Evolutionary conservation across 108 stramenopile genomes (phyloP).

Genomic region (Pseudonitzschia multiseries): DNA sequence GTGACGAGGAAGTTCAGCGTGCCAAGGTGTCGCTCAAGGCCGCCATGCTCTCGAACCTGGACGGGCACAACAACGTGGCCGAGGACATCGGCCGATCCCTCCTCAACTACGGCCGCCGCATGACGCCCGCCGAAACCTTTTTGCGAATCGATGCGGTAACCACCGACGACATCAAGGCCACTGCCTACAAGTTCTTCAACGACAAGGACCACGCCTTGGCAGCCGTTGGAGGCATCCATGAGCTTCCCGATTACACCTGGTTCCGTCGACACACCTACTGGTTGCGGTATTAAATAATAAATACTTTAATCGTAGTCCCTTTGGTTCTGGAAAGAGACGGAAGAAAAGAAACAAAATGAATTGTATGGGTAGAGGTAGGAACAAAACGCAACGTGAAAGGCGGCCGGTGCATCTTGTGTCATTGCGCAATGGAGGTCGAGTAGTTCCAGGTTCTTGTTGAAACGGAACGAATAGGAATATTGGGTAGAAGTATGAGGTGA

Average conservation of each 20-base stretch:
- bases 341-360: no score
- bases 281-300: constrained; percentile 63
- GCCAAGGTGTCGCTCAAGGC: constrained; percentile 97
- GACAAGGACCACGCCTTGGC: constrained; percentile 98
- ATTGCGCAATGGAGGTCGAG: no score
- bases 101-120: constrained; percentile 96
- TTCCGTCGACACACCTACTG: constrained; percentile 83
- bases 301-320: no score
- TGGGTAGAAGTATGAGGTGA: no score
- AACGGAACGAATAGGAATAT: no score
- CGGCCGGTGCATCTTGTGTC: no score
- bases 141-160: constrained; percentile 94
- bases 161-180: constrained; percentile 89
- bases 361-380: no score
- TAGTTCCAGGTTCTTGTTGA: no score
- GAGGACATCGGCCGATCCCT: constrained; percentile 99
- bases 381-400: no score
- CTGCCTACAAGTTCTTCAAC: constrained; percentile 88
- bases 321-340: no score
- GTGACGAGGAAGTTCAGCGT: constrained; percentile 92
- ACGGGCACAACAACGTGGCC: constrained; percentile 93
- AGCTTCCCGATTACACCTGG: constrained; percentile 92
- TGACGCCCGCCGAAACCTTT: constrained; percentile 98
- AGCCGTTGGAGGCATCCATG: constrained; percentile 96
- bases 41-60: constrained; percentile 96